phyloP scores from a whole-genome alignment of 2,329 filamentous ascomycete species.

The Fusarium sp. region DNA sequence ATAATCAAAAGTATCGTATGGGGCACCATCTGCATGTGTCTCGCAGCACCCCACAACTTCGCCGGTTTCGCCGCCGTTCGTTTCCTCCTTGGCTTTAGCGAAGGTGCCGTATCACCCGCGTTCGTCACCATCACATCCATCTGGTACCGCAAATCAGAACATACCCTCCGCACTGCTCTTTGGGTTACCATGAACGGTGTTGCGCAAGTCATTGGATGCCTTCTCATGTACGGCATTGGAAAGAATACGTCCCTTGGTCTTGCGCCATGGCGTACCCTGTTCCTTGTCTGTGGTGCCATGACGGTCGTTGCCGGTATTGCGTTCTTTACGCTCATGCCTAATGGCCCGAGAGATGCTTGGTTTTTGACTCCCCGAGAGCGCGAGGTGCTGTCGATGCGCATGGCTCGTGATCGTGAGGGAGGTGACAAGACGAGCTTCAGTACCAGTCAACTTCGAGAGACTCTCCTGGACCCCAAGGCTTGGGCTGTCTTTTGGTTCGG shows the following conservation, averaged over 20 bases:
- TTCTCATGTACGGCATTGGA: slow-evolving; percentile 3
- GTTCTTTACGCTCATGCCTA: not conserved
- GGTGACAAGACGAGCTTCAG: slow-evolving; percentile 3
- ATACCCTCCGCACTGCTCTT: not conserved
- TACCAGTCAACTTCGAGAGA: not conserved
- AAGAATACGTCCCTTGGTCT: not conserved
- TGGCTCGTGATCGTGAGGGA: not conserved
- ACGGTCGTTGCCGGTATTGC: not conserved
- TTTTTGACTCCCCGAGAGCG: not conserved
- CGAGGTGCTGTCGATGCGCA: not conserved
- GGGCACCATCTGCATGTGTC: not conserved
- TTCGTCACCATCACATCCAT: slow-evolving; percentile 2
- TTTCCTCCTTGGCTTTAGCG: slow-evolving; percentile 3
- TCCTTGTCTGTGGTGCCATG: not conserved
- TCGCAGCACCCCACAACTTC: not conserved
- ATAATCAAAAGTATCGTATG: not conserved
- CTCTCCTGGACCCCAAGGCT: not conserved
- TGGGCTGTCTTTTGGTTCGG: slow-evolving; percentile 5
- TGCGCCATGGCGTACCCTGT: not conserved
- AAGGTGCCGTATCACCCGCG: slow-evolving; percentile 1
- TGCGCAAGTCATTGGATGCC: not conserved
- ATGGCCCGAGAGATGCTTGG: not conserved
- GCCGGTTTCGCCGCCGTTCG: not conserved
- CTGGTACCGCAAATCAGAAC: slow-evolving; percentile 3
- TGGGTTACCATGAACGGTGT: slow-evolving; percentile 5